Evolutionary conservation across 352 stramenopile species (phyloP).

Genomic region (Globisporangium parvum): DNA sequence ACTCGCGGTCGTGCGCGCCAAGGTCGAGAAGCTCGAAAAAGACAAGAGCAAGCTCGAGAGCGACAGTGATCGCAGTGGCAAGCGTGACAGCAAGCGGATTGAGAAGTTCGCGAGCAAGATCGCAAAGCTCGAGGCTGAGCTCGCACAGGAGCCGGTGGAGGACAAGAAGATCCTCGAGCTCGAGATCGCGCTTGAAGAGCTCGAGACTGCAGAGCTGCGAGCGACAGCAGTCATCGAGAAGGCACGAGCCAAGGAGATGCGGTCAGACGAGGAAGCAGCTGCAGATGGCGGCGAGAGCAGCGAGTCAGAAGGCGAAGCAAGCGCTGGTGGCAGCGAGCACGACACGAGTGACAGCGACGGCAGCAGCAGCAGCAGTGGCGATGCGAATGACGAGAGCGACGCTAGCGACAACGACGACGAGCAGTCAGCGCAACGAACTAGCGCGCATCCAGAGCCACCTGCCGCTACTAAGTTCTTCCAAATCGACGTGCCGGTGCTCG

Average conservation of each 20-base stretch:
- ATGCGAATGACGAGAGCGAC: conserved; percentile 4
- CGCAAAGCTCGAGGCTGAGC: conserved; percentile 22
- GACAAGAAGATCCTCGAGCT: conserved; percentile 42
- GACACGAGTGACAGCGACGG: conserved; percentile 13
- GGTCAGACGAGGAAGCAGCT: conserved; percentile 12
- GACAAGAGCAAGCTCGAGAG: conserved; percentile 16
- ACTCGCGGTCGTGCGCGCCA: conserved; percentile 23
- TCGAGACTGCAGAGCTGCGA: conserved; percentile 24
- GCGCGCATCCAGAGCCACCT: neutral
- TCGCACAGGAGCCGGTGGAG: conserved; percentile 23
- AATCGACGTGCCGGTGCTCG: conserved; percentile 40
- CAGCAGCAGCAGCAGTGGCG: conserved; percentile 14
- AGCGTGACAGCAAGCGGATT: conserved; percentile 15
- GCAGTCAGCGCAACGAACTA: neutral
- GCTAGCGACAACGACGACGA: conserved; percentile 9
- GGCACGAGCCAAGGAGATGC: conserved; percentile 20
- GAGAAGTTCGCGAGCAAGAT: conserved; percentile 30
- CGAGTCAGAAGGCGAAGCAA: neutral
- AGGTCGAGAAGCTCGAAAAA: conserved; percentile 21
- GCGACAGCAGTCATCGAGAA: conserved; percentile 18
- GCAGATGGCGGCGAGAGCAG: neutral
- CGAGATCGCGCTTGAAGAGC: conserved; percentile 29
- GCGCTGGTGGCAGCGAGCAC: conserved; percentile 5
- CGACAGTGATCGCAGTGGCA: conserved; percentile 10
- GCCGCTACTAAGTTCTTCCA: conserved; percentile 30